Evolutionary conservation across 306 rosid species (phyloP).

Genomic region (Citrullus amarus): DNA sequence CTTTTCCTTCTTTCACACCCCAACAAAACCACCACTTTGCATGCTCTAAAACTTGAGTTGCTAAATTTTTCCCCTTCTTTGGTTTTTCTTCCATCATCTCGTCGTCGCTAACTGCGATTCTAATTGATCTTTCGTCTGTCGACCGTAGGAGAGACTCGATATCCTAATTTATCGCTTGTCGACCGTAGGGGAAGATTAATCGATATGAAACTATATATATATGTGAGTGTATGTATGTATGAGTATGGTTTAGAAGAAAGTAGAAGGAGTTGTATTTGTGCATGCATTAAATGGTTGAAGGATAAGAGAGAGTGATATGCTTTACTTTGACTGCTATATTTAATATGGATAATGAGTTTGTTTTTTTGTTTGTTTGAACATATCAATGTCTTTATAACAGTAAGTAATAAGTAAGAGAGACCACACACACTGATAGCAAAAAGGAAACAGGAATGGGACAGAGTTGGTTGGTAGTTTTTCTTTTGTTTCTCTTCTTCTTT

Average conservation of each 20-base stretch:
- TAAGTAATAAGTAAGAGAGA: neutral
- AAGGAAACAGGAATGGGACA: slow-evolving; percentile 3
- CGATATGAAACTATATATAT: neutral
- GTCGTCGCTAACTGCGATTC: neutral
- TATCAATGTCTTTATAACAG: neutral
- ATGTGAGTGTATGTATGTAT: too few species aligned
- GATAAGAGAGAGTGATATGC: slow-evolving; percentile 1
- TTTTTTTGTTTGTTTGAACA: neutral
- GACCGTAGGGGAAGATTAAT: neutral
- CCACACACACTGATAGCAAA: neutral
- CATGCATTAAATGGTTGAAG: neutral
- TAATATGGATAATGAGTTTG: neutral
- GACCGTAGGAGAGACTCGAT: too few species aligned
- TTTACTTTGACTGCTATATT: neutral
- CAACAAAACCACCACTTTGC: neutral
- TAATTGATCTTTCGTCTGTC: too few species aligned
- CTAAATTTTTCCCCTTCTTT: slow-evolving; percentile 19
- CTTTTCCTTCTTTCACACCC: slow-evolving; percentile 4
- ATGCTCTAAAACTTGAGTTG: slow-evolving; percentile 8
- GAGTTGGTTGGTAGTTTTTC: slow-evolving; percentile 3
- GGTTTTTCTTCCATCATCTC: slow-evolving; percentile 10
- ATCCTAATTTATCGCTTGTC: neutral
- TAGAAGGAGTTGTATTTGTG: neutral
- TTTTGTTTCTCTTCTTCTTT: neutral
- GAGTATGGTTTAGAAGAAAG: neutral